Conservation (phyloP, 805 yeast species). For the Candida awuae region DNA sequence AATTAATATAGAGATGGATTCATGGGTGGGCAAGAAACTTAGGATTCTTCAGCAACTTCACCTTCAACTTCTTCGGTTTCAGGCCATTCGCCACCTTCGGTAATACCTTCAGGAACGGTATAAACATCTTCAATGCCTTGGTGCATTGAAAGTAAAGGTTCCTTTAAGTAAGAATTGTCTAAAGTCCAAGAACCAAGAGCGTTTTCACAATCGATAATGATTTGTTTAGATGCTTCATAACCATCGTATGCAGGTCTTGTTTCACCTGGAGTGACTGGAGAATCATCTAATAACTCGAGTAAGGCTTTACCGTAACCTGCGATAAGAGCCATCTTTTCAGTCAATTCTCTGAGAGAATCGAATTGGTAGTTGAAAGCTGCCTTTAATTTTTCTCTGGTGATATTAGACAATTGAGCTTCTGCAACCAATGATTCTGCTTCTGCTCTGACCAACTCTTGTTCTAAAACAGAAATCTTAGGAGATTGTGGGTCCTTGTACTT, state of each 20-base stretch:
- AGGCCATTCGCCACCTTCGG: slow-evolving; percentile 38
- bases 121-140: slow-evolving; percentile 40
- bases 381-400: slow-evolving; percentile 96
- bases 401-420: slow-evolving; percentile 96
- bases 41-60: slow-evolving; percentile 19
- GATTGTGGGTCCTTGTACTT: slow-evolving; percentile 98
- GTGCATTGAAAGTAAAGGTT: slow-evolving; percentile 63
- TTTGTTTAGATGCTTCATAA: slow-evolving; percentile 95
- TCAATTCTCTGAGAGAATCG: slow-evolving; percentile 87
- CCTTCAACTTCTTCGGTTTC: slow-evolving; percentile 36
- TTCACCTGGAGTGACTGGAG: slow-evolving; percentile 99
- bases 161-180: slow-evolving; percentile 87
- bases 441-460: slow-evolving; percentile 97
- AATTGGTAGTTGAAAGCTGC: slow-evolving; percentile 96
- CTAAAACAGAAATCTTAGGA: slow-evolving; percentile 89
- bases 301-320: slow-evolving; percentile 99
- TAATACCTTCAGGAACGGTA: slow-evolving; percentile 57
- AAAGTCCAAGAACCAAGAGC: slow-evolving; percentile 96
- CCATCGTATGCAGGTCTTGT: slow-evolving; percentile 98
- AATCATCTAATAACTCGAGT: slow-evolving; percentile 89
- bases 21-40: too few relatives aligned
- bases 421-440: slow-evolving; percentile 99
- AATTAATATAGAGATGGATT: too few relatives aligned
- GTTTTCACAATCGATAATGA: slow-evolving; percentile 92
- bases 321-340: slow-evolving; percentile 93